phyloP scores from a whole-genome alignment of 352 stramenopile species.

The Phytopythium cucurbitacearum region DNA sequence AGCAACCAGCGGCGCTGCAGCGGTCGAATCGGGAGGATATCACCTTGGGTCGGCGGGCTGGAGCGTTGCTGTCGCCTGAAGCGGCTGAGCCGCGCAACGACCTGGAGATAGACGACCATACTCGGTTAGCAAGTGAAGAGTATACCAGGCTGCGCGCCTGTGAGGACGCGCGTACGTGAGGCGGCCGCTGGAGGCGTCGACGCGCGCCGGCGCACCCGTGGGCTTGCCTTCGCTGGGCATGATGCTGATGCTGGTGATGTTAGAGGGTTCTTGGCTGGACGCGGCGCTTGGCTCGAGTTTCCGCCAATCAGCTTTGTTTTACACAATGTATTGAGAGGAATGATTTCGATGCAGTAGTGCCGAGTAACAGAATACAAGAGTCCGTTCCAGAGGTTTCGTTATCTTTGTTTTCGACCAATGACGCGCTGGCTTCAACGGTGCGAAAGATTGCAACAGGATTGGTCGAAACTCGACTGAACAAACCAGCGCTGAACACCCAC shows the following conservation, averaged over 20 bases:
- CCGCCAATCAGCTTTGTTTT: too few species aligned
- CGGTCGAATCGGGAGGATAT: neutral
- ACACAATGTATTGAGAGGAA: too few species aligned
- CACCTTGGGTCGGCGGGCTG: conserved; percentile 55
- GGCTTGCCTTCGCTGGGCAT: neutral
- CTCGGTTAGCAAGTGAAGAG: neutral
- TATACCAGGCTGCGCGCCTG: neutral
- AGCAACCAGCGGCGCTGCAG: neutral
- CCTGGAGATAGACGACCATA: conserved; percentile 14
- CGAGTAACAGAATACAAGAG: too few species aligned
- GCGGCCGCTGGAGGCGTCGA: conserved; percentile 61
- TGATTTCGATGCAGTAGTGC: too few species aligned
- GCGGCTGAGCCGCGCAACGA: conserved; percentile 48
- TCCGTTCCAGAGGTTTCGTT: too few species aligned
- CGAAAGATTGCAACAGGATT: too few species aligned
- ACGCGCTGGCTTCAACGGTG: too few species aligned
- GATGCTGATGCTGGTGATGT: neutral
- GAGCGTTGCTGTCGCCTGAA: conserved; percentile 19
- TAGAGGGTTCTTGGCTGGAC: neutral
- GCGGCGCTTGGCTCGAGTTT: too few species aligned
- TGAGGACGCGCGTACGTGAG: conserved; percentile 39
- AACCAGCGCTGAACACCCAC: too few species aligned
- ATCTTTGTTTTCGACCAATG: too few species aligned
- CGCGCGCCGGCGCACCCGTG: conserved; percentile 45
- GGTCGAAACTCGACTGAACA: too few species aligned